Conservation (phyloP, 495 filamentous ascomycete genomes). For the Jackrogersella minutella region DNA sequence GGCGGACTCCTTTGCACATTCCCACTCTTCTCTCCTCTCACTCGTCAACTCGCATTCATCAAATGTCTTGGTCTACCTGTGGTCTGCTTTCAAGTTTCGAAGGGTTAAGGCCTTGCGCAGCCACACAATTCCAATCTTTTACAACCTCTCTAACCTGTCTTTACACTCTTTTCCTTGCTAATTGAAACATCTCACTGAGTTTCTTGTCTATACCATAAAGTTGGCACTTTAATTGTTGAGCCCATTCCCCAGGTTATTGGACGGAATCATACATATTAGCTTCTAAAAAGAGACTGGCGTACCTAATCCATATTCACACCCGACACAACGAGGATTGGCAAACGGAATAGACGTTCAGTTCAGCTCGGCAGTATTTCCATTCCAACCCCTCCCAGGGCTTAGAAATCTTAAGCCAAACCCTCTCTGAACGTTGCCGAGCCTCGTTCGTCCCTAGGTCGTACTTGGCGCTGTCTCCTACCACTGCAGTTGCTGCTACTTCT, state of each 20-base stretch:
- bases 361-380: constrained; percentile 10
- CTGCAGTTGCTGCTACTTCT: constrained; percentile 10
- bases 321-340: background rate
- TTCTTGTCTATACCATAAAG: background rate
- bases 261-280: constrained; percentile 12
- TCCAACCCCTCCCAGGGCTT: constrained; percentile 10
- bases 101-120: constrained; percentile 19
- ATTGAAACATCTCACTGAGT: constrained; percentile 29
- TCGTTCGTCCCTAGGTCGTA: constrained; percentile 1
- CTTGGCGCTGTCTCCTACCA: constrained; percentile 23
- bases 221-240: constrained; percentile 6
- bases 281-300: constrained; percentile 1
- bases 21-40: background rate
- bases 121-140: constrained; percentile 14
- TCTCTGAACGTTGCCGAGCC: constrained; percentile 16
- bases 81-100: background rate
- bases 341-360: background rate
- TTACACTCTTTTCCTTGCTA: background rate
- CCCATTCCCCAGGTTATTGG: constrained; percentile 18
- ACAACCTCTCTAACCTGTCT: background rate
- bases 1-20: too few species aligned
- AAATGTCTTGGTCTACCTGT: constrained; percentile 2
- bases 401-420: constrained; percentile 28
- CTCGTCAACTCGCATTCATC: background rate
- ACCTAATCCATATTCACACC: background rate